Evolutionary conservation across 106 monocot species (phyloP), one percentile per base, ranked within the genome.

Genomic region (Triglochin maritima): DNA sequence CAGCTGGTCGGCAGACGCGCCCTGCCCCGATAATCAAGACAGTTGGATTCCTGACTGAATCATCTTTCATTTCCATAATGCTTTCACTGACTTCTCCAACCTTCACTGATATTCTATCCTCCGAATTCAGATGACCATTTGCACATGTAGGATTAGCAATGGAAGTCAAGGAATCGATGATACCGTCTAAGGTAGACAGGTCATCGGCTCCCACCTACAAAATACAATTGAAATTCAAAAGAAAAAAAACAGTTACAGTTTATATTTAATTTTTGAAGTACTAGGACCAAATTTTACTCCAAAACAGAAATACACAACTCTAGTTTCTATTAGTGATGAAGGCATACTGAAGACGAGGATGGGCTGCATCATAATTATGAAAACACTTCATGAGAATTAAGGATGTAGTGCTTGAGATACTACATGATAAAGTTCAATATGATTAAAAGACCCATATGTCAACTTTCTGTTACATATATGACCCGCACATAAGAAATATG

Each of bases 1-100:
- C 96, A 69, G 96, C 91, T 63, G 96, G 88, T 67, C 74, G 77
- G 63, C 96, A 98, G 65, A 98, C 91, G 65, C 77, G 83, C 8
- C 96, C 96, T 53, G 96, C 96, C 71, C 96, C 96, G 7, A 98
- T 72, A 77, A 98, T 86, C 63, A 98, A 74, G 55, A 98, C 84
- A 43, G 72, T 68, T 54, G 79, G 71, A 58, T 68, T 79, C 62
- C 65, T 74, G 52, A 63, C 69, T 44, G 56, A 49, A 52, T 55
- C 50, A 67, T 61, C 46, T 62, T 50, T 42, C 49, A 11, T 55
- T 6, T 81, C 82, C 44, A 48, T 47, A 50, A 66, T 68, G 63
- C 60, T 77, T 50, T 75, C 79, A 67, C n/a, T 77, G 74, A 87
- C 52, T 42, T 49, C 66, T 48, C 44, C 29, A 54, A 73, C 45